A percentile compares a stretch with the other conserved stretches of the same genome.
phyloP scores from a whole-genome alignment of 2,329 filamentous ascomycete species.

The Tolypocladium endophyticum region DNA sequence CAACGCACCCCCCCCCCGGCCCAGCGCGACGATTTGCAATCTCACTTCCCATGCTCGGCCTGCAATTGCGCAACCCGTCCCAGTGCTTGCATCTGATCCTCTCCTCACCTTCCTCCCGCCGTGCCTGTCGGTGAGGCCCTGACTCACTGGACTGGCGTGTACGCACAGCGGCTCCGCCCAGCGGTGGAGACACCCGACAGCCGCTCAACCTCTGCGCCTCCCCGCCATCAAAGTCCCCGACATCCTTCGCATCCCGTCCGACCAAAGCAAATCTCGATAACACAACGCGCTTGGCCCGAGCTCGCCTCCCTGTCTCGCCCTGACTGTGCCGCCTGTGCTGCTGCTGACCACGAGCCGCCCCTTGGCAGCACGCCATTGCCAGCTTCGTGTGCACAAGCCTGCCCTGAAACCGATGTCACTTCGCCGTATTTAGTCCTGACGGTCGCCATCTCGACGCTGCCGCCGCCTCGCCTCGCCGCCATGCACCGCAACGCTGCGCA shows the following conservation, averaged over 20 bases:
- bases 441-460: background rate
- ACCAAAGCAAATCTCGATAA: background rate
- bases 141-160: background rate
- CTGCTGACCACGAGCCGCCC: background rate
- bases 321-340: background rate
- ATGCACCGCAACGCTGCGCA: background rate
- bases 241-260: background rate
- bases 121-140: background rate
- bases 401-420: background rate
- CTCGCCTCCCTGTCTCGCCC: background rate
- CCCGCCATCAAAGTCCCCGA: background rate
- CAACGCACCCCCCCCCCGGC: background rate
- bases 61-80: background rate
- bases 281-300: background rate
- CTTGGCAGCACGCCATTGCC: background rate
- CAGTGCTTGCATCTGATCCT: background rate
- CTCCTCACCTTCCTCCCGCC: background rate
- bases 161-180: background rate
- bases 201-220: background rate
- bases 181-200: background rate
- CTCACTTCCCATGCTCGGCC: background rate
- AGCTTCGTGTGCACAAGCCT: background rate
- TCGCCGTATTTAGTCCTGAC: constrained; percentile 6
- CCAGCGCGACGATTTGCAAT: background rate
- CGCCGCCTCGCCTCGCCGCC: background rate